Conservation (phyloP, 164 flowering plant species). For the Annona squamosa region DNA sequence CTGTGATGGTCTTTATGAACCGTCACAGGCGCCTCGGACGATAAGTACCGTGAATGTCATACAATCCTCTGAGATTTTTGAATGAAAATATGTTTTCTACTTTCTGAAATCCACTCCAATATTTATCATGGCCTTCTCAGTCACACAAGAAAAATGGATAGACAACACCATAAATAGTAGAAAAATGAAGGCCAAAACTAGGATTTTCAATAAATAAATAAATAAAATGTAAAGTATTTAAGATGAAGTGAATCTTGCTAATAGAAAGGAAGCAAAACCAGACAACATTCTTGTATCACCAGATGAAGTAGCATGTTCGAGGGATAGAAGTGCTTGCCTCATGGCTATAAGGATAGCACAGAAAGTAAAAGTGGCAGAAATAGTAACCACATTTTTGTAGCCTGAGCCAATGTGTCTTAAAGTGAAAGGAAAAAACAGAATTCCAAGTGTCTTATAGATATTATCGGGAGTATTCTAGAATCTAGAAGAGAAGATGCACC, state of each 20-base stretch:
- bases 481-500: constrained; percentile 30
- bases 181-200: too few relatives aligned
- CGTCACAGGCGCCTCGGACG: neutral
- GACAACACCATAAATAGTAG: too few relatives aligned
- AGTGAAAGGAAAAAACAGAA: neutral
- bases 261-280: too few relatives aligned
- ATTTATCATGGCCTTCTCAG: neutral
- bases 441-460: neutral
- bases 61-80: neutral
- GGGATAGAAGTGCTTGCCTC: neutral
- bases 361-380: neutral
- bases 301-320: too few relatives aligned
- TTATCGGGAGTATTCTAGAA: neutral
- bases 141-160: too few relatives aligned
- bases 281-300: too few relatives aligned
- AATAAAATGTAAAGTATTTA: too few relatives aligned
- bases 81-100: neutral
- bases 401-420: neutral
- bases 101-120: neutral
- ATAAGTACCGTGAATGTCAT: neutral
- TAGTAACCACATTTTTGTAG: neutral
- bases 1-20: neutral
- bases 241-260: too few relatives aligned
- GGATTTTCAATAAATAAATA: too few relatives aligned
- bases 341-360: neutral